Conservation (phyloP, 306 rosid species). For the Pyrus bretschneideri region DNA sequence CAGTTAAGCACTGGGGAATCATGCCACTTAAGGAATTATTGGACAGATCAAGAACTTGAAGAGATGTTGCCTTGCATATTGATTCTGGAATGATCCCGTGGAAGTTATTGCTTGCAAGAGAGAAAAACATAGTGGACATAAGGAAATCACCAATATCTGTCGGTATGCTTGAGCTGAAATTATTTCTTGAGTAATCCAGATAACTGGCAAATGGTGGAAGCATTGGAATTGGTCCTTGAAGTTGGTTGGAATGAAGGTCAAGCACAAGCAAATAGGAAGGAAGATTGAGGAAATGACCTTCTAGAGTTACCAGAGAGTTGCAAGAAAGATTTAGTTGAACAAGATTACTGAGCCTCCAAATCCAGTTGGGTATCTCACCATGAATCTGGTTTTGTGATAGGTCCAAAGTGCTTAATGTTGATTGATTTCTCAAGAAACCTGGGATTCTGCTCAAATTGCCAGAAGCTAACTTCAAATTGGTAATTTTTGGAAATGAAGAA, state of each 20-base stretch:
- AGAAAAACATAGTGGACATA: background rate
- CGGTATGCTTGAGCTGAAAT: background rate
- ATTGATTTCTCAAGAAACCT: background rate
- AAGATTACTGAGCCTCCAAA: fast-evolving
- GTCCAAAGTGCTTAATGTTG: background rate
- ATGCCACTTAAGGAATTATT: background rate
- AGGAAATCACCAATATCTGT: background rate
- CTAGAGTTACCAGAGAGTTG: background rate
- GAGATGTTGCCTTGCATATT: conserved; percentile 16
- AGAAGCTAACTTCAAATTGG: background rate
- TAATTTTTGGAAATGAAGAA: background rate
- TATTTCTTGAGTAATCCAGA: background rate
- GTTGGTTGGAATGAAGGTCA: background rate
- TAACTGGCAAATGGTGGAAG: background rate
- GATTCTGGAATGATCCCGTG: conserved; percentile 23
- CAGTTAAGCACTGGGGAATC: conserved; percentile 27
- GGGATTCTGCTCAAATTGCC: background rate
- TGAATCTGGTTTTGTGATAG: background rate
- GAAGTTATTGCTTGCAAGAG: background rate
- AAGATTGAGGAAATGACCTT: background rate
- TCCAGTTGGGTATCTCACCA: background rate
- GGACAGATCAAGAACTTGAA: conserved; percentile 34
- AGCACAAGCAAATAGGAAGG: background rate
- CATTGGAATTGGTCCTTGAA: background rate
- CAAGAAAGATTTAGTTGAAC: background rate